Base-by-base conservation (phyloP, 2,329 filamentous ascomycete species). In the Clonostachys rosea region DNA sequence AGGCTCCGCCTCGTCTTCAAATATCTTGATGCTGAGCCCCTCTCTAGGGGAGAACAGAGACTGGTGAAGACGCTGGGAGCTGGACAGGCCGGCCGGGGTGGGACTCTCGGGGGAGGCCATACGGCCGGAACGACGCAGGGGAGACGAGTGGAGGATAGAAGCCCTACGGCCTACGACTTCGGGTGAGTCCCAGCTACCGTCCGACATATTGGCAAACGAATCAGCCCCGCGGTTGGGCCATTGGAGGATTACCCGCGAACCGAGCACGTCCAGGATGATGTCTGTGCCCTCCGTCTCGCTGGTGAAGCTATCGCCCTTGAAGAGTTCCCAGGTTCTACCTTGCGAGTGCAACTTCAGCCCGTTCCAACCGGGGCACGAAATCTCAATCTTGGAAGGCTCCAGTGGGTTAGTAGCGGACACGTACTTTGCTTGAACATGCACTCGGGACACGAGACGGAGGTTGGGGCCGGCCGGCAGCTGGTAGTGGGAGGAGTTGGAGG, bases 311-410 rank as follows among this genome's bases (percentile, higher is more conserved):
- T 96, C 91, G 16, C 88, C 90, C 71, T 96, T 96, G 53, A 75
- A 78, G 59, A 99, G 69, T 55, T 96, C 89, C 75, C 89, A 92
- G 4, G 89, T 87, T 55, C 86, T 84, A 48, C 90, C 90, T 67
- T 92, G 87, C 72, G 90, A 96, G 69, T 96, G 91, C 56, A 99
- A 71, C 71, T 90, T 95, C 54, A 94, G 76, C 14, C 94, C 94
- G 65, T 99, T 99, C 92, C 92, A 97, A 18, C 94, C 94, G 59
- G 87, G 81, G 74, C 94, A 99, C 59, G 89, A 78, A 57, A 99
- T 87, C 66, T 96, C 89, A 42, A 99, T 81, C 65, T 83, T 86
- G 64, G 87, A 89, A 52, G 83, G 77, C 56, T 89, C 83, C 57
- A 89, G 78, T 6, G 79, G 79, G 47, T 80, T 76, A 17, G 77